A percentile compares a stretch with the other conserved stretches of the same genome.
phyloP scores from a whole-genome alignment of 352 stramenopile genomes.

The Phytopythium mirpurense region DNA sequence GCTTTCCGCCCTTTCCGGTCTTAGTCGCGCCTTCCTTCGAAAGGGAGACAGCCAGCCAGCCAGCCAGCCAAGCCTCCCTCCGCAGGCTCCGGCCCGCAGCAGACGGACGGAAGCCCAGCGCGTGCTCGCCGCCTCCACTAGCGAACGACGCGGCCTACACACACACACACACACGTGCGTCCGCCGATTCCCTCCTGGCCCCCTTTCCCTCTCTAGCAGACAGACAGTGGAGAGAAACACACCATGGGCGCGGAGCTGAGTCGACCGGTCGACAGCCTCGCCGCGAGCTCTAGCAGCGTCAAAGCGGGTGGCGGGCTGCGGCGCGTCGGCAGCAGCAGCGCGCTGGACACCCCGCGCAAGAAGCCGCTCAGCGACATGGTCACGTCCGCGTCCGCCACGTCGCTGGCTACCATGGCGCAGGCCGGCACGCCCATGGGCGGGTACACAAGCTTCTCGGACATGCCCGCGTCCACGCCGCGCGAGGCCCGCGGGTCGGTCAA shows the following conservation, averaged over 20 bases:
- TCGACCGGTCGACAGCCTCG: slow-evolving; percentile 26
- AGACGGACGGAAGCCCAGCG: no score
- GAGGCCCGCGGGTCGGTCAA: slow-evolving; percentile 20
- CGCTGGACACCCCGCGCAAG: slow-evolving; percentile 42
- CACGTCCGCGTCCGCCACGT: slow-evolving; percentile 52
- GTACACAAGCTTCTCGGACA: slow-evolving; percentile 8
- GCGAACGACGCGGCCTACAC: neutral
- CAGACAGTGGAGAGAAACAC: no score
- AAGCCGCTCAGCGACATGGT: slow-evolving; percentile 22
- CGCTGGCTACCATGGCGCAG: slow-evolving; percentile 40
- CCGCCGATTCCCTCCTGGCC: neutral
- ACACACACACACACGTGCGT: no score
- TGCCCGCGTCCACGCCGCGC: slow-evolving; percentile 3
- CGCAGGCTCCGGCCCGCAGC: no score
- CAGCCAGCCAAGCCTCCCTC: no score
- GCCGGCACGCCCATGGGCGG: slow-evolving; percentile 4
- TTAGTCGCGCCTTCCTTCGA: neutral
- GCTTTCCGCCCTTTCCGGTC: slow-evolving; percentile 4
- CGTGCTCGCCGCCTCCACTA: neutral
- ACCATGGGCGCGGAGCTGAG: slow-evolving; percentile 70
- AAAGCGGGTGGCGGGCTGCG: slow-evolving; percentile 30
- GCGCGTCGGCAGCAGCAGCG: slow-evolving; percentile 62
- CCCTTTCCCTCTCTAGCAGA: no score
- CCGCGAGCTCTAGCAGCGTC: slow-evolving; percentile 16
- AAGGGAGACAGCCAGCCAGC: neutral